A percentile compares a stretch with the other conserved stretches of the same genome.
These are phyloP conservation scores for Cladosporium sp. DNA, from an alignment of 2,329 filamentous ascomycete species.

Conservation along the genomic window DNA sequence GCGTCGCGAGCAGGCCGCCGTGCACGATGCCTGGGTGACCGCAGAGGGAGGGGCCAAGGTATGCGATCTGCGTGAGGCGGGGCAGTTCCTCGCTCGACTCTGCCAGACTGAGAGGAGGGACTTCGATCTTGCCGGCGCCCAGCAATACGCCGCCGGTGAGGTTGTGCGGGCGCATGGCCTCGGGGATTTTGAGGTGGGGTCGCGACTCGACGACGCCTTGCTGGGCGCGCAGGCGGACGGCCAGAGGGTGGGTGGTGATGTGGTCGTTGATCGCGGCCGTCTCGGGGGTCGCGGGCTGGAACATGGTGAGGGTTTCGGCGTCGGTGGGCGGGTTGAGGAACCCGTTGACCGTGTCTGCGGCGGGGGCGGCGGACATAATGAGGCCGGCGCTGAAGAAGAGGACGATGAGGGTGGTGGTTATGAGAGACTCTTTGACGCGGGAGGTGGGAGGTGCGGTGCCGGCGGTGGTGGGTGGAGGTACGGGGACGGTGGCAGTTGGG, in stretches of 20 bases:
- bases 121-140: conserved; percentile 69
- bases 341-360: conserved; percentile 44
- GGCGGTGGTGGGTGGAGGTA: neutral
- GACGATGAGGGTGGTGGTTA: conserved; percentile 45
- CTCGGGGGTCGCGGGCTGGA: conserved; percentile 51
- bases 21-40: conserved; percentile 89
- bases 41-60: conserved; percentile 74
- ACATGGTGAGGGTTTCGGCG: conserved; percentile 67
- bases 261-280: conserved; percentile 59
- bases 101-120: conserved; percentile 74
- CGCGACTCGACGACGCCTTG: conserved; percentile 68
- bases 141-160: conserved; percentile 76
- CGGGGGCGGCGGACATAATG: conserved; percentile 53
- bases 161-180: conserved; percentile 63
- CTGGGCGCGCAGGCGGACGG: conserved; percentile 61
- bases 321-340: conserved; percentile 58
- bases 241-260: conserved; percentile 72
- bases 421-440: conserved; percentile 10
- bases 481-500: conserved; percentile 2
- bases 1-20: conserved; percentile 83
- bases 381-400: conserved; percentile 51
- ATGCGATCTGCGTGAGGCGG: conserved; percentile 60
- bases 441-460: neutral
- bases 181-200: conserved; percentile 82
- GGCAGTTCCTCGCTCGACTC: conserved; percentile 57